These are phyloP conservation scores for Microcera coccophila DNA, from an alignment of 2,329 filamentous ascomycete genomes.

Conservation along the genomic window DNA sequence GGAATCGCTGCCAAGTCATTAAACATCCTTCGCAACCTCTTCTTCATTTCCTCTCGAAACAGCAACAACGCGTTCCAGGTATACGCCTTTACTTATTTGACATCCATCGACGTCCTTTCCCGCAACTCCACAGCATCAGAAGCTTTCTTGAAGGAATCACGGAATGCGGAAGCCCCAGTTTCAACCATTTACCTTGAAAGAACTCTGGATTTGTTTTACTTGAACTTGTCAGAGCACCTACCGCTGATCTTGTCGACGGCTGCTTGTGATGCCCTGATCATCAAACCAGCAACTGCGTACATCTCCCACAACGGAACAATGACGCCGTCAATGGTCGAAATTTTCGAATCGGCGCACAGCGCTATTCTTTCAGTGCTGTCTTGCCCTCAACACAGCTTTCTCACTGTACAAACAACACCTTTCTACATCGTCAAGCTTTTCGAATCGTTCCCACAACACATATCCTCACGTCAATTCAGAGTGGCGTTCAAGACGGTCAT, in stretches of 20 bases:
- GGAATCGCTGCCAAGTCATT: constrained; percentile 67
- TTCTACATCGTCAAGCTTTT: constrained; percentile 83
- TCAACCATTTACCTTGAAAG: constrained; percentile 51
- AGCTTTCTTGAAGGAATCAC: constrained; percentile 62
- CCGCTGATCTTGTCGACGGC: constrained; percentile 63
- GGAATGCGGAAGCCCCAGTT: constrained; percentile 32
- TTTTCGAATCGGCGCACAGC: constrained; percentile 88
- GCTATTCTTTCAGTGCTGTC: constrained; percentile 76
- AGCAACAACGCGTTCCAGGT: constrained; percentile 74
- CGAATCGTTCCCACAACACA: constrained; percentile 69
- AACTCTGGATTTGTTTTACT: constrained; percentile 79
- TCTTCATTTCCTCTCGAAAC: constrained; percentile 74
- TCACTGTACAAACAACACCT: constrained; percentile 69
- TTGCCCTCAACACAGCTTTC: constrained; percentile 68
- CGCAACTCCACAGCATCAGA: constrained; percentile 64
- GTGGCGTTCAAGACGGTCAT: constrained; percentile 83
- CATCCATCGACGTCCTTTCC: constrained; percentile 75
- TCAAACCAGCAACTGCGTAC: constrained; percentile 71
- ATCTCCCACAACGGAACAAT: constrained; percentile 49
- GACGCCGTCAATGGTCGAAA: constrained; percentile 46
- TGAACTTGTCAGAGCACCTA: constrained; percentile 82
- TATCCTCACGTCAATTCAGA: constrained; percentile 82
- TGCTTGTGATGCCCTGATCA: constrained; percentile 67
- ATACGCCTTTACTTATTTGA: constrained; percentile 78
- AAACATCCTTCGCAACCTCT: constrained; percentile 70